A percentile compares a stretch with the other conserved stretches of the same genome.
Evolutionary conservation across 768 basidiomycete species (phyloP).

Genomic region (Tricholoma sp.): DNA sequence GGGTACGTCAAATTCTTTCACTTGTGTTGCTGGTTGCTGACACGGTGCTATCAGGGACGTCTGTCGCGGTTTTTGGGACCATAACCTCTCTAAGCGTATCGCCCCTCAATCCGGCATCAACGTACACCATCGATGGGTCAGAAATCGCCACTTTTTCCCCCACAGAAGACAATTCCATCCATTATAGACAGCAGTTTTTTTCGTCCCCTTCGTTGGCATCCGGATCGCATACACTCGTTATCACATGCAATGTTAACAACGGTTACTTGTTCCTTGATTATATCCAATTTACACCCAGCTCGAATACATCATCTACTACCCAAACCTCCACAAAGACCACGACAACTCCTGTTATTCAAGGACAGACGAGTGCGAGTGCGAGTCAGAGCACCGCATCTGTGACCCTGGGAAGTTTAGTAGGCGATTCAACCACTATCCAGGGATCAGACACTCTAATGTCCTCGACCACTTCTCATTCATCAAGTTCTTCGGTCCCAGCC

Average conservation of each 20-base stretch:
- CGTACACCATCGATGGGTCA: not conserved
- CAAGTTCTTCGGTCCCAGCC: too few species aligned
- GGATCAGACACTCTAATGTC: too few species aligned
- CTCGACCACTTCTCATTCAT: too few species aligned
- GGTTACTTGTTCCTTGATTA: not conserved
- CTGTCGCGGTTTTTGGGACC: not conserved
- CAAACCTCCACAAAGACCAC: too few species aligned
- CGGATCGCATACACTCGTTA: not conserved
- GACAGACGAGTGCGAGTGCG: too few species aligned
- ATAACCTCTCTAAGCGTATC: not conserved
- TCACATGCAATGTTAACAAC: not conserved
- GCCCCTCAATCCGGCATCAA: not conserved
- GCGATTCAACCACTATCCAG: too few species aligned
- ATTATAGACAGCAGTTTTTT: not conserved
- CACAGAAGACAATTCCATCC: not conserved
- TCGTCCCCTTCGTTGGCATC: not conserved
- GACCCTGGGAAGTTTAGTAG: too few species aligned
- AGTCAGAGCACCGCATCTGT: too few species aligned
- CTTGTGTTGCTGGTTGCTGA: too few species aligned
- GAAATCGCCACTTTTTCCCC: not conserved
- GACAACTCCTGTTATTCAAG: too few species aligned
- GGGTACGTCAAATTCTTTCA: too few species aligned
- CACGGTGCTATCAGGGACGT: not conserved
- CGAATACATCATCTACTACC: too few species aligned
- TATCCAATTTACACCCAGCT: not conserved